Conservation (phyloP, 805 yeast species). For the Isabelozyma gotoi region DNA sequence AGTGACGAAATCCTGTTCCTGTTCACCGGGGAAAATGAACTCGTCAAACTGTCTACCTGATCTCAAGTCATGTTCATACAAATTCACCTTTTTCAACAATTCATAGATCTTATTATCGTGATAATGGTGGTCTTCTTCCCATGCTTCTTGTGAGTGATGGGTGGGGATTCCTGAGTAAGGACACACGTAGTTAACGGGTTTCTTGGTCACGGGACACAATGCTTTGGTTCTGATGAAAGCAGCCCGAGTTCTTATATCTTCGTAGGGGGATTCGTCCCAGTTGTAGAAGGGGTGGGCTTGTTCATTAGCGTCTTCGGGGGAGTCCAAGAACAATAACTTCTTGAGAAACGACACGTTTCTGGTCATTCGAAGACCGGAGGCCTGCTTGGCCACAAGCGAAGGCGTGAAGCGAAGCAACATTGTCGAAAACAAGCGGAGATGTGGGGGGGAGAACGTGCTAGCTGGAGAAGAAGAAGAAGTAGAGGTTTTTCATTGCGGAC, state of each 20-base stretch:
- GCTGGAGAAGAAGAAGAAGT: not conserved
- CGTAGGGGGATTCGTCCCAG: constrained; percentile 92
- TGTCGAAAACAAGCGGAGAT: not conserved
- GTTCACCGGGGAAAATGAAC: constrained; percentile 85
- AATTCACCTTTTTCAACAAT: constrained; percentile 78
- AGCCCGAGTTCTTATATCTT: constrained; percentile 86
- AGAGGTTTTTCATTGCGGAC: not conserved
- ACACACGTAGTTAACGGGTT: constrained; percentile 80
- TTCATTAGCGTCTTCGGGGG: constrained; percentile 22
- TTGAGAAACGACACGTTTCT: constrained; percentile 37
- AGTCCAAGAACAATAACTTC: constrained; percentile 37
- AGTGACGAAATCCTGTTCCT: constrained; percentile 70
- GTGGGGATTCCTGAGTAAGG: constrained; percentile 97
- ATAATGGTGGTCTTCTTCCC: constrained; percentile 77
- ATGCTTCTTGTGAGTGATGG: constrained; percentile 85
- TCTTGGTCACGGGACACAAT: constrained; percentile 84
- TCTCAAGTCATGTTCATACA: constrained; percentile 92
- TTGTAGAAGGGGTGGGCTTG: constrained; percentile 43
- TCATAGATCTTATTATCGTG: constrained; percentile 69
- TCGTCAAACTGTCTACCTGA: constrained; percentile 94
- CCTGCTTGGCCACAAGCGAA: not conserved
- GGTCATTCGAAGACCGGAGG: constrained; percentile 3
- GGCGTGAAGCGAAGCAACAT: not conserved
- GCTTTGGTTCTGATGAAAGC: constrained; percentile 87
- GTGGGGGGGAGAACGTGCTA: not conserved